phyloP scores from a whole-genome alignment of 768 basidiomycete species.

The Auricularia cornea region DNA sequence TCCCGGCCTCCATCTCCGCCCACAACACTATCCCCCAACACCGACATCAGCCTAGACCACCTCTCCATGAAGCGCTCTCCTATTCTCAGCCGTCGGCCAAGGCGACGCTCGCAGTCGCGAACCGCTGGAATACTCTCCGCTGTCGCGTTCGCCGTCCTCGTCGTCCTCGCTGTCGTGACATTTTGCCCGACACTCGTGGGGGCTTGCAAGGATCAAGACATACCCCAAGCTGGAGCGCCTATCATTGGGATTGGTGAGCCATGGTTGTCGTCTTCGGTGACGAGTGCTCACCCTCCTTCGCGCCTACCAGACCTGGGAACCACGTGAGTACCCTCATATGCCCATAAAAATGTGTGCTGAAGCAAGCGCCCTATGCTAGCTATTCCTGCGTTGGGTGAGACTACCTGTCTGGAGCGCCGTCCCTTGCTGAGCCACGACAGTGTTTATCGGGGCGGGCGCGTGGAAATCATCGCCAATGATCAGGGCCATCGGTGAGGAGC shows the following conservation, averaged over 20 bases:
- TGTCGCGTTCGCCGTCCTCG: slow-evolving; percentile 2
- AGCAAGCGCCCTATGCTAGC: background rate
- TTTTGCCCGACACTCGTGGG: slow-evolving; percentile 2
- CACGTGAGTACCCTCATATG: slow-evolving; percentile 3
- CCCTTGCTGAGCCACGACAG: background rate
- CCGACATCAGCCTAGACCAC: no score
- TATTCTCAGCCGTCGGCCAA: no score
- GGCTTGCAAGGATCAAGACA: background rate
- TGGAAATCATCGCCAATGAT: slow-evolving; percentile 9
- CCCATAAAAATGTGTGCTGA: background rate
- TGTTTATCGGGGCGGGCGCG: background rate
- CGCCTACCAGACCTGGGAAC: slow-evolving; percentile 7
- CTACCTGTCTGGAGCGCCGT: background rate
- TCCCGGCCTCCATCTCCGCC: no score
- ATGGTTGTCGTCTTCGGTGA: background rate
- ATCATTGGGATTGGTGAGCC: slow-evolving; percentile 10
- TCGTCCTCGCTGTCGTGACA: slow-evolving; percentile 2
- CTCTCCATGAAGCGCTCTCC: no score
- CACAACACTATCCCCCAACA: no score
- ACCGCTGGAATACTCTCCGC: background rate
- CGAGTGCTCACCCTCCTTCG: background rate
- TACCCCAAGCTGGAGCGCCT: background rate
- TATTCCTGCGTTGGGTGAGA: slow-evolving; percentile 11
- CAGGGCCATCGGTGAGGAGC: slow-evolving; percentile 1
- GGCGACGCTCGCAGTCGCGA: no score